Percentiles rank a stretch among this genome's conserved stretches.
phyloP scores from a whole-genome alignment of 2,329 filamentous ascomycete genomes.

The Cladophialophora bantiana region DNA sequence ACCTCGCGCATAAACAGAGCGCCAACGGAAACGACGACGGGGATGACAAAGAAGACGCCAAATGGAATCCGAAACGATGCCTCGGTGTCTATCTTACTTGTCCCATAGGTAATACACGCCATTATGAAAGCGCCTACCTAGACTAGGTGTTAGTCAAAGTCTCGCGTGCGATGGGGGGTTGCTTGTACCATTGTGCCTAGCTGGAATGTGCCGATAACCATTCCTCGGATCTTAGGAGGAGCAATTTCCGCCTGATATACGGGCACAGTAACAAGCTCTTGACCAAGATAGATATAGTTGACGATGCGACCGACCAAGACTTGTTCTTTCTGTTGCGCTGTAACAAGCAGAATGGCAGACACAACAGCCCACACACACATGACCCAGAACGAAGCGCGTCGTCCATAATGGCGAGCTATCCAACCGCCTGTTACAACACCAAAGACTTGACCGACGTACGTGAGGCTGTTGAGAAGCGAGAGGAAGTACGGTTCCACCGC shows the following conservation, averaged over 20 bases:
- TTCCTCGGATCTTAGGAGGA: conserved; percentile 26
- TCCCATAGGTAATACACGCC: conserved; percentile 24
- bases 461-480: conserved; percentile 27
- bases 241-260: conserved; percentile 29
- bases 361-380: conserved; percentile 28
- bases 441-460: conserved; percentile 23
- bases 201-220: conserved; percentile 29
- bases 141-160: background rate
- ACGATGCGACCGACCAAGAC: conserved; percentile 25
- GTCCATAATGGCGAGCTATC: conserved; percentile 21
- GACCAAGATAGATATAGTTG: conserved; percentile 31
- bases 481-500: conserved; percentile 25
- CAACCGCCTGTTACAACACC: conserved; percentile 25
- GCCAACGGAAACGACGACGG: conserved; percentile 15
- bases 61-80: conserved; percentile 27
- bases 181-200: conserved; percentile 25
- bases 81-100: conserved; percentile 21
- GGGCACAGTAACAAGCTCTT: conserved; percentile 27
- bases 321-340: conserved; percentile 27
- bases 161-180: background rate
- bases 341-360: conserved; percentile 24
- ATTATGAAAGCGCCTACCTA: conserved; percentile 28
- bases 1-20: conserved; percentile 28
- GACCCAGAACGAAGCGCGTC: conserved; percentile 23
- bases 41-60: conserved; percentile 29